Evolutionary conservation across 192 early-diverging fungal genomes (phyloP), one percentile per base, ranked within the genome.

Genomic region (Kappamyces sp.): DNA sequence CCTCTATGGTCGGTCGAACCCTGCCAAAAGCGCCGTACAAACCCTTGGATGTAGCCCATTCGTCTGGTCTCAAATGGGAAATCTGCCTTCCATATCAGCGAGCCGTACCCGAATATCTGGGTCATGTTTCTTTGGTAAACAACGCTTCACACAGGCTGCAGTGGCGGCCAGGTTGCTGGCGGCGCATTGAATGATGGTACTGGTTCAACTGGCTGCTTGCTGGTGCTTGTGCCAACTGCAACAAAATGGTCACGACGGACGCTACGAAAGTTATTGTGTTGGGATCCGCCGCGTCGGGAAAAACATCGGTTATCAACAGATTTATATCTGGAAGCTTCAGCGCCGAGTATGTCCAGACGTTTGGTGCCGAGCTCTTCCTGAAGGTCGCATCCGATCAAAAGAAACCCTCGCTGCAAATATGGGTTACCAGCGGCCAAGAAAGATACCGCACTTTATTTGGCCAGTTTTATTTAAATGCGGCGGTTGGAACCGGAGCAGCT

Each of bases 1-100:
- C 93, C 93, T 4, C 93, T 80, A 69, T 96, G 93, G 67, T 96
- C 93, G 34, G 80, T 82, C 42, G 79, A 85, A 29, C 84, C 79
- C 73, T 88, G 89, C 87, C 87, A 91, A 60, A 89, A 91, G 29
- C 87, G 67, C 31, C 88, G 70, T 5, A 83, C 84, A 63, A 78
- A 82, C 34, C 80, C 77, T 37, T 83, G 78, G 22, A 88, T 80
- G 51, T 81, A 89, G 4, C 86, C 86, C 4, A 78, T 64, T 1
- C 62, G 38, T 5, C 67, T 62, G 9, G 38, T n/a, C 45, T 81
- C 78, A 45, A 78, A 67, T 9, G 86, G 80, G 57, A 87, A 87
- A 65, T 87, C 86, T 1, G 84, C 80, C 42, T 84, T 81, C 80
- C 84, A 85, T 58, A 85, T 77, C 36, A 87, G 72, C 2, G 74